phyloP scores from a whole-genome alignment of 2,329 filamentous ascomycete genomes.

The Calonectria crousiana region DNA sequence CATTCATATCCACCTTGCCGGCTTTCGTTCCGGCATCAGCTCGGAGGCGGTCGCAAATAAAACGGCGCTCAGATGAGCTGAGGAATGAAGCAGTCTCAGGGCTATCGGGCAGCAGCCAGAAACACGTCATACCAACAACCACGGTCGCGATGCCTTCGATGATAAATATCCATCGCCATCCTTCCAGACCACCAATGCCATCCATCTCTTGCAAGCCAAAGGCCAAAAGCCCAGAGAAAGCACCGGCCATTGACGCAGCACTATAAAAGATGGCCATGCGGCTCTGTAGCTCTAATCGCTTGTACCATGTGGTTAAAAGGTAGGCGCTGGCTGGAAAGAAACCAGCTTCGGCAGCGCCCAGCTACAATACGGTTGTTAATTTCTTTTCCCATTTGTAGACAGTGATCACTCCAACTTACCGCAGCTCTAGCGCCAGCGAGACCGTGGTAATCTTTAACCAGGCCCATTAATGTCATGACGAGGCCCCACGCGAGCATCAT shows the following conservation, averaged over 20 bases:
- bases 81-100: conserved; percentile 13
- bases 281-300: conserved; percentile 9
- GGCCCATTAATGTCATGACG: conserved; percentile 61
- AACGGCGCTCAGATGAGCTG: background rate
- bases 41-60: background rate
- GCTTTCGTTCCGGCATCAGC: background rate
- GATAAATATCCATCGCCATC: conserved; percentile 26
- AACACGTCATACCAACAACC: background rate
- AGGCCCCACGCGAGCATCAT: conserved; percentile 67
- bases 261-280: conserved; percentile 14
- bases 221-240: conserved; percentile 17
- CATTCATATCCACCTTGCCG: background rate
- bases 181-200: conserved; percentile 2
- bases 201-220: conserved; percentile 16
- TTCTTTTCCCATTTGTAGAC: no score
- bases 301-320: conserved; percentile 7
- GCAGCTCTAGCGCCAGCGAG: conserved; percentile 43
- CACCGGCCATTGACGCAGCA: conserved; percentile 17
- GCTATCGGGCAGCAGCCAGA: background rate
- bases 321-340: conserved; percentile 20
- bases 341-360: conserved; percentile 9
- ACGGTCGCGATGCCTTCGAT: conserved; percentile 21
- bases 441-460: conserved; percentile 61
- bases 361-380: background rate
- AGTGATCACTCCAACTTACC: background rate